A percentile compares a stretch with the other conserved stretches of the same genome.
phyloP scores from a whole-genome alignment of 2,329 filamentous ascomycete species.

The Akanthomyces dipterigenus region DNA sequence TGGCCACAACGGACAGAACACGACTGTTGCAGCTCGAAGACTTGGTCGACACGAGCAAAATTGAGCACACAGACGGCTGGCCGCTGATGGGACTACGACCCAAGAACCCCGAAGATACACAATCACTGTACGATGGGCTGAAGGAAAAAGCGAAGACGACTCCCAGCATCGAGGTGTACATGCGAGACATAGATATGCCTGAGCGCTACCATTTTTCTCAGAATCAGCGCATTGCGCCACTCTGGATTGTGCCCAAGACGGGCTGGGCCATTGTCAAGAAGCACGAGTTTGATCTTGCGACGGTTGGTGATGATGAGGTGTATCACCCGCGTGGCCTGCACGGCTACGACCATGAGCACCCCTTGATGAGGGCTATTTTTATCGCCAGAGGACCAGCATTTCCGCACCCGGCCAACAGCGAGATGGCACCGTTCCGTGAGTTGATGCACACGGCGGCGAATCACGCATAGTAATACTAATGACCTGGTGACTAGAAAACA shows the following conservation, averaged over 20 bases:
- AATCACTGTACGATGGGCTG: slow-evolving; percentile 58
- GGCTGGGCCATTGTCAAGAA: slow-evolving; percentile 88
- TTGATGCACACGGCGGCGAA: slow-evolving; percentile 19
- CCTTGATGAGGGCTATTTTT: slow-evolving; percentile 94
- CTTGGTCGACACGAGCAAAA: slow-evolving; percentile 67
- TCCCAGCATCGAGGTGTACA: slow-evolving; percentile 77
- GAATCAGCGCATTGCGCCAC: slow-evolving; percentile 82
- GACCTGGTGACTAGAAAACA: slow-evolving; percentile 62
- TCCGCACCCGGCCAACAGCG: slow-evolving; percentile 74
- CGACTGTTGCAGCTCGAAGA: slow-evolving; percentile 87
- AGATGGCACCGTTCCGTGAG: slow-evolving; percentile 76
- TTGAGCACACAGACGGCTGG: slow-evolving; percentile 90
- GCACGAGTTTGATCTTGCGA: slow-evolving; percentile 65
- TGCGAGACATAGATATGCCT: slow-evolving; percentile 83
- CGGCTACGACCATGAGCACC: slow-evolving; percentile 91
- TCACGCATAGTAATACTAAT: neutral
- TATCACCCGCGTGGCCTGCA: slow-evolving; percentile 84
- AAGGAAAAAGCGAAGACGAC: slow-evolving; percentile 51
- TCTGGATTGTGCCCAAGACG: slow-evolving; percentile 89
- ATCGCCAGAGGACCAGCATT: slow-evolving; percentile 89
- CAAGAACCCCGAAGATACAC: slow-evolving; percentile 60
- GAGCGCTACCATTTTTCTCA: slow-evolving; percentile 84
- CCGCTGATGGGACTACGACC: slow-evolving; percentile 84
- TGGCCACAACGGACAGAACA: slow-evolving; percentile 82
- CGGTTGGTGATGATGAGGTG: slow-evolving; percentile 54